Base-by-base conservation (phyloP, 371 early-diverging fungal species). In the Dentiscutata heterogama region DNA sequence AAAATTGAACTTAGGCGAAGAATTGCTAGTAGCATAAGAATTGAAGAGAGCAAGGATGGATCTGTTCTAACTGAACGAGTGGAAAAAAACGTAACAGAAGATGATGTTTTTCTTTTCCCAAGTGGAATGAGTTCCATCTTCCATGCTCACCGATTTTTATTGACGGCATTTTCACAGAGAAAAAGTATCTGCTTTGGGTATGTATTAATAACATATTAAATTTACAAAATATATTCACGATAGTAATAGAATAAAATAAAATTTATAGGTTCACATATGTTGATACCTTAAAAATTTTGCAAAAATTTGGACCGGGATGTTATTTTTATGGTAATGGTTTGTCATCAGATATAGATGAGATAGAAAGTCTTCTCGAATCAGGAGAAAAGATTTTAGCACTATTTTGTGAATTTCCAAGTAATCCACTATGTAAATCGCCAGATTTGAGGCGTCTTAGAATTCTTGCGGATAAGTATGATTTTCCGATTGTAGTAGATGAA, bases 81-180 rank as follows among this genome's bases (percentile, higher is more conserved):
- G 50, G 87, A 89, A 58, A 84, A 83, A 13, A 91, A 91, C 20
- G 84, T 94, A 46, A 86, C 91, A 0, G 91, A 95, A 70, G 85
- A 93, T 31, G 95, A 98, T 82, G 98, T 99, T 16, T 97, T 89
- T 82, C 88, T 99, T 72, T 95, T 92, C 82, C 93, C 97, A 13
- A 92, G 92, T 51, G 99, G 99, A 22, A 98, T 98, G 98, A 92
- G 94, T 67, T 96, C 98, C 2, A 97, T 99, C 64, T 98, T 91
- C 84, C 92, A 94, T 82, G 93, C 96, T 4, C 96, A 96, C 86
- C 90, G 92, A 56, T 82, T 88, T 25, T 90, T 94, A 6, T 85
- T 92, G 83, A 76, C 83, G 6, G 54, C 86, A 56, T 86, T 89
- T 51, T 81, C 80, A 1, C 88, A 90, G 3, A 89, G 88, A 29